Evolutionary conservation across 345 rosid genomes (phyloP), one percentile per base, ranked within the genome.

Genomic region (Linum lewisii): DNA sequence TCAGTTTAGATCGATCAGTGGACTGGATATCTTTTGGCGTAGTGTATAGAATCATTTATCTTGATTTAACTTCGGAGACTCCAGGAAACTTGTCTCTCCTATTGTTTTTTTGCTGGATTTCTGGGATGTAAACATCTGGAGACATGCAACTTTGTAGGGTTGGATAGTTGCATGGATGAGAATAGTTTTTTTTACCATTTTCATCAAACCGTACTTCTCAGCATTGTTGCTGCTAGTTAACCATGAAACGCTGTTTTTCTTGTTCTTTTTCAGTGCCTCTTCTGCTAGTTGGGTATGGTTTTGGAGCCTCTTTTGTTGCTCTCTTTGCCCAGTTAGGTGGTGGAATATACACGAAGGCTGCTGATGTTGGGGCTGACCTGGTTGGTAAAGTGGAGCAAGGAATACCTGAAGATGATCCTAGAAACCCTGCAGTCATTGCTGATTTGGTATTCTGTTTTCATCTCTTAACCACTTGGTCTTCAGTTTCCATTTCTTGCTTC

Each of bases 321-420:
- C 85, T 93, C 60, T 93, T 93, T 73, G 99, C 99, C 75, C 99
- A 93, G 77, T 78, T 93, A 77, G 99, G 99, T 77, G 99, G 99
- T 73, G 99, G 99, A 66, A 93, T 90, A 77, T 93, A 68, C 67
- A 93, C 99, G 25, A 93, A 93, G 80, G 99, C 97, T 54, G 99
- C 99, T 77, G 99, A 93, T 82, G 97, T 93, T 59, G 99, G 97
- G 60, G 99, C 99, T 65, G 99, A 93, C 67, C 97, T 93, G 32
- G 99, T 93, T 60, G 99, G 99, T 66, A 90, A 93, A 93, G 92
- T 93, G 37, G 99, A 93, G 77, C 97, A 90, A 82, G 99, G 99
- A 58, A 93, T 93, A 72, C 99, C 99, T 2, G 99, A 93, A 80
- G 99, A 93, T 82, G 99, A 93, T 80, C 99, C 99, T 62, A 82